These are phyloP conservation scores for Bothriochloa decipiens DNA, from an alignment of 176 grass and related monocot genomes.

Conservation along the genomic window DNA sequence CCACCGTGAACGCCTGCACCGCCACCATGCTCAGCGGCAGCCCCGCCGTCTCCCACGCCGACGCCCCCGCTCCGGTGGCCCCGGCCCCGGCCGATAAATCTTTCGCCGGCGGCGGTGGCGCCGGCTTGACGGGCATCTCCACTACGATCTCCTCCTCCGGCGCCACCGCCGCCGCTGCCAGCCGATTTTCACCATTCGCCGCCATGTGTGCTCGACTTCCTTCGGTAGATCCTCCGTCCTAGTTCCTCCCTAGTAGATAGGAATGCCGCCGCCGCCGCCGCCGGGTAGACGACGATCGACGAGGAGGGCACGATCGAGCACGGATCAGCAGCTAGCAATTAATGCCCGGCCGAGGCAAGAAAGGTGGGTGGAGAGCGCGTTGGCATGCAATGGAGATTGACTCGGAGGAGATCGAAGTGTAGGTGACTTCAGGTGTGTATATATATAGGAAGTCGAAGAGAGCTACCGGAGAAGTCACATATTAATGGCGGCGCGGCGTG, in stretches of 20 bases:
- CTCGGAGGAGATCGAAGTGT: not conserved
- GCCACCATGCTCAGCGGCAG: conserved; percentile 38
- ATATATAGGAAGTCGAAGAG: too few relatives aligned
- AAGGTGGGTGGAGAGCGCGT: not conserved
- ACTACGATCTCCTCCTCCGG: not conserved
- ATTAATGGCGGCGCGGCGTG: not conserved
- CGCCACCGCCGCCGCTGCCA: not conserved
- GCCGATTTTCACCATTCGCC: not conserved
- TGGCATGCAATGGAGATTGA: not conserved
- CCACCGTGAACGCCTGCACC: conserved; percentile 39
- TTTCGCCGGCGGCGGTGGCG: not conserved
- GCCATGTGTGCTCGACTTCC: not conserved
- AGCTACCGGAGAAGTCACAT: too few relatives aligned
- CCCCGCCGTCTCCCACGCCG: not conserved
- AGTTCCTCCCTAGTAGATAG: too few relatives aligned
- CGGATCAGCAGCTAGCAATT: not conserved
- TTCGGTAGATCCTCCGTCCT: not conserved
- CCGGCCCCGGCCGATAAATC: not conserved
- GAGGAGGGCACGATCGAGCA: not conserved
- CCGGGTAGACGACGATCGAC: not conserved
- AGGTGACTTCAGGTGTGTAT: not conserved
- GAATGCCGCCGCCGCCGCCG: not conserved
- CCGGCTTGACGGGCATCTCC: not conserved
- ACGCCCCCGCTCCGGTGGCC: too few relatives aligned
- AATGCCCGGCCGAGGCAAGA: not conserved